phyloP scores from a whole-genome alignment of 805 yeast genomes.

The Lipomyces mesembrius region DNA sequence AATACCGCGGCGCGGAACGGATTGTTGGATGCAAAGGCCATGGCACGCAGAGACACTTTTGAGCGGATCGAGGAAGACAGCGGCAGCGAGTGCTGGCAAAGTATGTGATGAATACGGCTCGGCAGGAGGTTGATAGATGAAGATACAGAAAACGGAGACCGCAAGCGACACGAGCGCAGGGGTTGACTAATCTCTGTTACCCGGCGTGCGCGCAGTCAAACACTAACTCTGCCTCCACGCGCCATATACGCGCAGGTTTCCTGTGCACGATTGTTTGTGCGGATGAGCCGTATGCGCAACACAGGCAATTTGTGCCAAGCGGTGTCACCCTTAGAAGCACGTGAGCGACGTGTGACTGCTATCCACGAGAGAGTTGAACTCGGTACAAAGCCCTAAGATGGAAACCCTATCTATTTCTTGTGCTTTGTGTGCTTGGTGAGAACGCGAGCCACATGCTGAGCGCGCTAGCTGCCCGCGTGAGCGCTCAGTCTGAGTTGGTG shows the following conservation, averaged over 20 bases:
- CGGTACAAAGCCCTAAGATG: no score
- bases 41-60: background rate
- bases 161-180: background rate
- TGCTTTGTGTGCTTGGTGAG: no score
- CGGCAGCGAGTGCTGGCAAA: background rate
- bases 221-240: background rate
- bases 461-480: background rate
- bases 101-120: background rate
- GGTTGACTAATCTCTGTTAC: background rate
- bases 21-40: slow-evolving; percentile 36
- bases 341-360: no score
- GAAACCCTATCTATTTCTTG: no score
- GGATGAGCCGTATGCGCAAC: background rate
- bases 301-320: no score
- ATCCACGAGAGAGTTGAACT: no score
- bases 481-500: background rate
- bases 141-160: background rate
- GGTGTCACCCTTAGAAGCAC: no score
- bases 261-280: background rate
- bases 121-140: background rate
- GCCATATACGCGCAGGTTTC: background rate
- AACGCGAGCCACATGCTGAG: background rate
- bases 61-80: background rate
- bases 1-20: slow-evolving; percentile 33
- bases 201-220: background rate